Percentiles rank a stretch among this genome's conserved stretches.
Evolutionary conservation across 2,329 filamentous ascomycete species (phyloP).

Genomic region (Fusarium fujikuroi): DNA sequence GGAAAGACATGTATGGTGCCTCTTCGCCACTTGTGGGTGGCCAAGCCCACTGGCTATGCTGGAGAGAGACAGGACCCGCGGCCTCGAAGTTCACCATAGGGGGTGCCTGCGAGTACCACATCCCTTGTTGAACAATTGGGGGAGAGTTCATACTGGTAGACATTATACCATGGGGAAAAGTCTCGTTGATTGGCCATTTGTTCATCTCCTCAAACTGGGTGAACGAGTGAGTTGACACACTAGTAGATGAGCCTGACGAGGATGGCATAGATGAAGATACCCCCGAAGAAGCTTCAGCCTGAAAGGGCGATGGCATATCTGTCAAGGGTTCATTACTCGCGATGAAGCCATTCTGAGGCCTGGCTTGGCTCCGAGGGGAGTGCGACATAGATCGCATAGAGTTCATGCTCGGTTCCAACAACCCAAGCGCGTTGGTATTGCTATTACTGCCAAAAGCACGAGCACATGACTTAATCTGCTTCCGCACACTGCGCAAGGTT

Average conservation of each 20-base stretch:
- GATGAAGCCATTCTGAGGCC: slow-evolving; percentile 9
- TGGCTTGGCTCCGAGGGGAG: slow-evolving; percentile 33
- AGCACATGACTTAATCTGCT: slow-evolving; percentile 45
- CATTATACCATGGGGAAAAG: slow-evolving; percentile 39
- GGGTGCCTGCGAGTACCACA: slow-evolving; percentile 47
- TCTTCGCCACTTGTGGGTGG: slow-evolving; percentile 36
- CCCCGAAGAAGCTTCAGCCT: slow-evolving; percentile 28
- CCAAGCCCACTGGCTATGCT: slow-evolving; percentile 46
- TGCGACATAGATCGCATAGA: slow-evolving; percentile 34
- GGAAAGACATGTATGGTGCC: slow-evolving; percentile 27
- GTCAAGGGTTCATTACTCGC: slow-evolving; percentile 7
- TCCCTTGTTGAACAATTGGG: slow-evolving; percentile 33
- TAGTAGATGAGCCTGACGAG: slow-evolving; percentile 39
- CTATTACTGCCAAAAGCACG: slow-evolving; percentile 33
- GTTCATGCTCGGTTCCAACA: slow-evolving; percentile 30
- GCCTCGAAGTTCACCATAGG: slow-evolving; percentile 47
- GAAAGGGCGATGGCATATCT: slow-evolving; percentile 23
- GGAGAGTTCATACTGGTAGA: slow-evolving; percentile 31
- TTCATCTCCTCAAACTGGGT: slow-evolving; percentile 39
- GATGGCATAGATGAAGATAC: slow-evolving; percentile 41
- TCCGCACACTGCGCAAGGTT: slow-evolving; percentile 41
- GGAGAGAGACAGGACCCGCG: slow-evolving; percentile 35
- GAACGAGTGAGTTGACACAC: slow-evolving; percentile 34
- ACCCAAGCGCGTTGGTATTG: slow-evolving; percentile 32
- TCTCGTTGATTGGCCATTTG: slow-evolving; percentile 43